phyloP scores from a whole-genome alignment of 768 basidiomycete species.

The Mycena rosella region DNA sequence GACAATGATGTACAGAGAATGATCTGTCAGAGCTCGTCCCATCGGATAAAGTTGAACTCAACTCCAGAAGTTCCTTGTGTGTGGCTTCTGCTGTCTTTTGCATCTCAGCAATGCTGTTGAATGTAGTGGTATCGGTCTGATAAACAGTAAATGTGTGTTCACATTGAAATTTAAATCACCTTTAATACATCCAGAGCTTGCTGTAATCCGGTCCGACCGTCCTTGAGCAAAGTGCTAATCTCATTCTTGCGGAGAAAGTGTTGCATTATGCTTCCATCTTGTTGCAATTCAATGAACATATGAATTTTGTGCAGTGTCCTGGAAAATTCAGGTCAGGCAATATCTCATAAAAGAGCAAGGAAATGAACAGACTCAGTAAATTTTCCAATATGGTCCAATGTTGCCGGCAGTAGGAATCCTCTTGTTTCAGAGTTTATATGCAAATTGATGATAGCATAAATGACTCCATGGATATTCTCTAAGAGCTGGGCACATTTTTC shows the following conservation, averaged over 20 bases:
- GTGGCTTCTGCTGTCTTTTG: not conserved
- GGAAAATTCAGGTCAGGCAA: not conserved
- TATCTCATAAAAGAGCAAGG: not conserved
- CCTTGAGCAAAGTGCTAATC: constrained; percentile 1
- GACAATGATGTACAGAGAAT: not conserved
- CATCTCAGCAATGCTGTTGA: not conserved
- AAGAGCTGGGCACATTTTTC: constrained; percentile 3
- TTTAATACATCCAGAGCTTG: not conserved
- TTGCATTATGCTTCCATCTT: too few species aligned
- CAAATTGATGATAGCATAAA: not conserved
- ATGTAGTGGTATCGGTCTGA: not conserved
- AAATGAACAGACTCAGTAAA: not conserved
- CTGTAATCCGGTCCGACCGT: not conserved
- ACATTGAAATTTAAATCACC: not conserved
- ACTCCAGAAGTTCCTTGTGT: not conserved
- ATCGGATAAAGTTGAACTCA: not conserved
- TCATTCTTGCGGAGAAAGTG: too few species aligned
- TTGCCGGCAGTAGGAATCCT: not conserved
- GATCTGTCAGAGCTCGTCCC: not conserved
- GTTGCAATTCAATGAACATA: too few species aligned
- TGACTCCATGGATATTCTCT: constrained; percentile 1
- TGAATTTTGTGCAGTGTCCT: constrained; percentile 8
- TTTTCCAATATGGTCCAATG: not conserved
- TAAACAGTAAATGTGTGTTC: not conserved
- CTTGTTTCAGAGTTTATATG: constrained; percentile 2